phyloP scores from a whole-genome alignment of 371 early-diverging fungal species.

The Phascolomyces articulosus region DNA sequence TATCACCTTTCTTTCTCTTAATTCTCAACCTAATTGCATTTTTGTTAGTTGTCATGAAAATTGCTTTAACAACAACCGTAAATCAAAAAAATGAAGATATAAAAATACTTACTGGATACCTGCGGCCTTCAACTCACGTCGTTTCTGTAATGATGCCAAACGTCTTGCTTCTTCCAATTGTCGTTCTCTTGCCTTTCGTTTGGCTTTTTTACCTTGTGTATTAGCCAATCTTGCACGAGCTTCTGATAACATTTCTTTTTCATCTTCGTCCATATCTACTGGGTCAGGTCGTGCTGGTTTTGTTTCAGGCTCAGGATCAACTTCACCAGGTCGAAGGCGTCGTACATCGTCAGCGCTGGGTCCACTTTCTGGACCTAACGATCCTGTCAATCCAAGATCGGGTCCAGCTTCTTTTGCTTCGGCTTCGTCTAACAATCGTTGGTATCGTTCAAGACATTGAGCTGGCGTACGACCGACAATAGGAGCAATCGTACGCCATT shows the following conservation, averaged over 20 bases:
- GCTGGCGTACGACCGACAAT: constrained; percentile 97
- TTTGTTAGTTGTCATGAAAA: no score
- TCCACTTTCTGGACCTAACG: constrained; percentile 70
- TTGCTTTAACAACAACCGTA: neutral
- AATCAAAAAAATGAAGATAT: neutral
- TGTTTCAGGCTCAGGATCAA: constrained; percentile 96
- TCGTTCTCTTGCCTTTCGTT: constrained; percentile 97
- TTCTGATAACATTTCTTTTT: constrained; percentile 98
- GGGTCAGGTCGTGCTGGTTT: constrained; percentile 98
- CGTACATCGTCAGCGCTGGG: constrained; percentile 82
- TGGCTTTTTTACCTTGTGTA: constrained; percentile 98
- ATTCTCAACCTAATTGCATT: constrained; percentile 36
- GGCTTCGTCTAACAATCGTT: constrained; percentile 94
- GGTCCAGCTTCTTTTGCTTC: constrained; percentile 71
- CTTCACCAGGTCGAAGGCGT: constrained; percentile 92
- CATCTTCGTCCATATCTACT: constrained; percentile 99
- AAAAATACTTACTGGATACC: constrained; percentile 77
- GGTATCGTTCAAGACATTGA: constrained; percentile 97
- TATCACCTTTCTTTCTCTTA: constrained; percentile 71
- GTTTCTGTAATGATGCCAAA: constrained; percentile 88
- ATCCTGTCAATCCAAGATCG: constrained; percentile 71
- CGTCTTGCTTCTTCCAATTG: constrained; percentile 95
- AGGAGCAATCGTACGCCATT: constrained; percentile 98
- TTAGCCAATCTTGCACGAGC: constrained; percentile 98
- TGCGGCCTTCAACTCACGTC: constrained; percentile 95